A percentile compares a stretch with the other conserved stretches of the same genome.
phyloP scores from a whole-genome alignment of 139 green algal genomes.

The Chlorella sp. region DNA sequence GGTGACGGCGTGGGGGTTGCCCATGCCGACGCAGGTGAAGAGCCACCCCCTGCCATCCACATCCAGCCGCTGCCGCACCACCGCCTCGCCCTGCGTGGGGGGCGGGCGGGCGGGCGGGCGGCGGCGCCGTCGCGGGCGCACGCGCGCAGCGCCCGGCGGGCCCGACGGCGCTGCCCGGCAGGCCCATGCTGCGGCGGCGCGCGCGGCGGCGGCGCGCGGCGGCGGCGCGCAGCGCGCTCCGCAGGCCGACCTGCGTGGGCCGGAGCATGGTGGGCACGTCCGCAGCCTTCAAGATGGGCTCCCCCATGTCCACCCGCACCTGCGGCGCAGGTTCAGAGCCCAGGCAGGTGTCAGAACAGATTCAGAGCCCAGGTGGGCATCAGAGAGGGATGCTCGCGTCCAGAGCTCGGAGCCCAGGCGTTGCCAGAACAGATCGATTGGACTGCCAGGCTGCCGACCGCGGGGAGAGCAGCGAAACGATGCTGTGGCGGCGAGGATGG shows the following conservation, averaged over 20 bases:
- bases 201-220: no score
- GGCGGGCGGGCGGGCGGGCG: not conserved
- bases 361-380: not conserved
- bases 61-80: slow-evolving; percentile 70
- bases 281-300: slow-evolving; percentile 78
- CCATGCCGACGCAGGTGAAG: slow-evolving; percentile 95
- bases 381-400: not conserved
- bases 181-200: not conserved
- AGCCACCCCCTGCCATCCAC: slow-evolving; percentile 79
- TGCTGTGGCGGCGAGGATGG: no score
- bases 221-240: not conserved
- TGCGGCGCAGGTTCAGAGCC: not conserved
- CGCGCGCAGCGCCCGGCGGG: not conserved
- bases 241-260: slow-evolving; percentile 47
- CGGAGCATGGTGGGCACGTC: slow-evolving; percentile 87
- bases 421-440: no score
- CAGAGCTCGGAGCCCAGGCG: not conserved
- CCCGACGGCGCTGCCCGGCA: no score
- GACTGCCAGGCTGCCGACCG: no score
- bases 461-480: no score
- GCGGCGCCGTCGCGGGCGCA: not conserved
- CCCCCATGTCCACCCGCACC: slow-evolving; percentile 96
- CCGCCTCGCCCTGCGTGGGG: slow-evolving; percentile 49
- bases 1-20: slow-evolving; percentile 95
- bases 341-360: not conserved